phyloP scores from a whole-genome alignment of 169 alveolate genomes.

The Condylostoma magnum region DNA sequence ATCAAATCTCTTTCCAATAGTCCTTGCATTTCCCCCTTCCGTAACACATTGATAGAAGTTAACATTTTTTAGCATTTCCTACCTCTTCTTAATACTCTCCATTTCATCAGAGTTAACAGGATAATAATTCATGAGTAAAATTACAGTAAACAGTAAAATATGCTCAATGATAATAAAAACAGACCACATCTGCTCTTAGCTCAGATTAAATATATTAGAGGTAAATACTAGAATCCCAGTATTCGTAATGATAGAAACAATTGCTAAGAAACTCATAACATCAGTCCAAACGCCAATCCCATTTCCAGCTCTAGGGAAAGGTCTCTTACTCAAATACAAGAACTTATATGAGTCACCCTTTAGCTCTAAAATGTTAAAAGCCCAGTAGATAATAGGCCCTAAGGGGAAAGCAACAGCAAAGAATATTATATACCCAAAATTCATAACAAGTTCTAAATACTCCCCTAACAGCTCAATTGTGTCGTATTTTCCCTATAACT shows the following conservation, averaged over 20 bases:
- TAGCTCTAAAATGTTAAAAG: constrained; percentile 36
- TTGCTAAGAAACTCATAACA: constrained; percentile 13
- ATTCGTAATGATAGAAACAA: constrained; percentile 16
- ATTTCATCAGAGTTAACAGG: not conserved
- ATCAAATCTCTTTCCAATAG: not conserved
- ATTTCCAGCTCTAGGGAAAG: constrained; percentile 25
- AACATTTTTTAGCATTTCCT: not conserved
- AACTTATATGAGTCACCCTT: constrained; percentile 26
- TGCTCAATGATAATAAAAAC: constrained; percentile 19
- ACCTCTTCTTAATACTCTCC: not conserved
- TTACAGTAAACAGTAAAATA: not conserved
- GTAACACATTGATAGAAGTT: constrained; percentile 8
- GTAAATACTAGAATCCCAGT: constrained; percentile 23
- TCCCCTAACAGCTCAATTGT: constrained; percentile 14
- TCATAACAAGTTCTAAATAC: constrained; percentile 37
- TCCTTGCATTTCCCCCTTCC: not conserved
- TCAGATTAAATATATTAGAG: not conserved
- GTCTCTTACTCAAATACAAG: constrained; percentile 18
- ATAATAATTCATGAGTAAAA: constrained; percentile 11
- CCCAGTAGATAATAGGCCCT: constrained; percentile 40
- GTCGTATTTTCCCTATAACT: constrained; percentile 18
- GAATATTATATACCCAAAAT: constrained; percentile 48
- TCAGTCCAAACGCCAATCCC: constrained; percentile 32
- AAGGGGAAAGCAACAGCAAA: constrained; percentile 54
- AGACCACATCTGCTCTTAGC: not conserved